phyloP scores from a whole-genome alignment of 2,329 filamentous ascomycete genomes.

The Sclerotinia subarctica region DNA sequence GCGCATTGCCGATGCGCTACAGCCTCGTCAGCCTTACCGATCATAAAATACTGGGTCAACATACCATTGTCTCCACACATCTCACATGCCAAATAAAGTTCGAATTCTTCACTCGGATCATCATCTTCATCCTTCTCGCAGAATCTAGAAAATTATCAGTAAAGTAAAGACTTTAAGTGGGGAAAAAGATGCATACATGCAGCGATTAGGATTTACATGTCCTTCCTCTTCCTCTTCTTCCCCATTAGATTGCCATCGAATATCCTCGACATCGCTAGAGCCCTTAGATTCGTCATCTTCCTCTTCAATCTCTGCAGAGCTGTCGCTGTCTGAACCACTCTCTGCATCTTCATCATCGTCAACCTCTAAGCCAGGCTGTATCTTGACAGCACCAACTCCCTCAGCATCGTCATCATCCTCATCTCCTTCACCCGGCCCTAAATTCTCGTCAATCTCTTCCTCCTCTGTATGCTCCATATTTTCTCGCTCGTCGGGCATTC shows the following conservation, averaged over 20 bases:
- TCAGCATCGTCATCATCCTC: conserved; percentile 42
- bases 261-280: conserved; percentile 58
- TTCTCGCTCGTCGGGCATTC: conserved; percentile 34
- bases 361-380: conserved; percentile 34
- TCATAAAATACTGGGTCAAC: conserved; percentile 41
- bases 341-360: conserved; percentile 43
- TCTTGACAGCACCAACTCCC: conserved; percentile 39
- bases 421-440: conserved; percentile 44
- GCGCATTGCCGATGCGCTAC: conserved; percentile 91
- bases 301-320: conserved; percentile 32
- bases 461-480: conserved; percentile 39
- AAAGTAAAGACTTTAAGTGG: not conserved
- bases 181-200: conserved; percentile 54
- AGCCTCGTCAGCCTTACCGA: conserved; percentile 44
- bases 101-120: conserved; percentile 77
- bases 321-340: conserved; percentile 32
- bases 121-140: conserved; percentile 81
- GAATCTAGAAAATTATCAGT: conserved; percentile 56
- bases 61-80: conserved; percentile 80
- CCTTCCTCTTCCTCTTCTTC: conserved; percentile 56
- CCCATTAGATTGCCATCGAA: conserved; percentile 52
- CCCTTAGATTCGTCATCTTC: conserved; percentile 53
- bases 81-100: conserved; percentile 72
- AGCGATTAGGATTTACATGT: conserved; percentile 53
- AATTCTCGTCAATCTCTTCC: conserved; percentile 41